These are phyloP conservation scores for Fusarium tjaetaba DNA, from an alignment of 2,329 filamentous ascomycete species.

Conservation along the genomic window DNA sequence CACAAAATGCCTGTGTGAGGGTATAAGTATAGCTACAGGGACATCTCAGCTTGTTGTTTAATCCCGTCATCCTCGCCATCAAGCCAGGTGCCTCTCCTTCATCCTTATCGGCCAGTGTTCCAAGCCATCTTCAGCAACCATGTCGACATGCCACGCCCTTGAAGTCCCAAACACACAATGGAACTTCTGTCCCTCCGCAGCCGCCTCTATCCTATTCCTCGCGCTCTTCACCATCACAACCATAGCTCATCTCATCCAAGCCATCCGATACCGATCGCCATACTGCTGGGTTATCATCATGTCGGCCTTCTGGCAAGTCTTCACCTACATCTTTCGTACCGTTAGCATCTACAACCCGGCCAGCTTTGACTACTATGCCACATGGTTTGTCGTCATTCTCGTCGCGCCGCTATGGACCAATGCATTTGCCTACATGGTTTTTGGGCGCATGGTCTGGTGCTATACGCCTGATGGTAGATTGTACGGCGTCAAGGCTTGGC, in stretches of 20 bases:
- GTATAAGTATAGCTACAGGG: neutral
- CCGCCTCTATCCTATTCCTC: neutral
- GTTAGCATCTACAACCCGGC: neutral
- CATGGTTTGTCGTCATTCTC: neutral
- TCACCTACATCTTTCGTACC: neutral
- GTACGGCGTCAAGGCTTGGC: neutral
- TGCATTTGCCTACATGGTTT: neutral
- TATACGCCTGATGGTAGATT: neutral
- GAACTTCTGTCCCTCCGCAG: neutral
- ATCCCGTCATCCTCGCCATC: rapidly evolving
- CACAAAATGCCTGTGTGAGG: neutral
- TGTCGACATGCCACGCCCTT: neutral
- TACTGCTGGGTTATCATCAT: neutral
- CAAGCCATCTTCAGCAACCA: rapidly evolving
- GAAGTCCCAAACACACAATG: neutral
- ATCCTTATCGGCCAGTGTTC: rapidly evolving
- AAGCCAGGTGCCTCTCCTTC: rapidly evolving
- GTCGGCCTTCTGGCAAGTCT: neutral
- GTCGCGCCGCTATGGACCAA: neutral
- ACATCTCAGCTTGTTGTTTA: neutral
- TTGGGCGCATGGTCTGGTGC: neutral
- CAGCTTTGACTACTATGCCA: neutral
- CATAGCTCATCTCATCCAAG: neutral
- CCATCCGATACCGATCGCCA: neutral
- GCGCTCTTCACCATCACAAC: neutral